These are phyloP conservation scores for Gentiana straminea DNA, from an alignment of 257 asterid species.

Conservation along the genomic window DNA sequence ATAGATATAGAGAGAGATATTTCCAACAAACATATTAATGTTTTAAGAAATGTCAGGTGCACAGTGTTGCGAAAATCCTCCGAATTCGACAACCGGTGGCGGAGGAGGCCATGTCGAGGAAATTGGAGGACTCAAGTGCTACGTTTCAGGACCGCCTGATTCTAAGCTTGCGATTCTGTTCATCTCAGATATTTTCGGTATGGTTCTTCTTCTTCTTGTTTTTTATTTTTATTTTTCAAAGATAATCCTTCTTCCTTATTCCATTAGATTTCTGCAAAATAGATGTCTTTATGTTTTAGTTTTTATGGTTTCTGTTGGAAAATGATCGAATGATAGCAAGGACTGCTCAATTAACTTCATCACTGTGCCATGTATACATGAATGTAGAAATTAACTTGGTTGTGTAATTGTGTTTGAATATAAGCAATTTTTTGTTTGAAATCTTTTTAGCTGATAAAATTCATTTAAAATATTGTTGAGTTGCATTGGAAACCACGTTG, in stretches of 20 bases:
- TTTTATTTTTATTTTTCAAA: not conserved
- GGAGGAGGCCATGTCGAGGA: constrained; percentile 37
- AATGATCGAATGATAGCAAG: not conserved
- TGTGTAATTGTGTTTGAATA: too few relatives aligned
- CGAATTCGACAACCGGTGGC: constrained; percentile 16
- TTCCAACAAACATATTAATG: too few relatives aligned
- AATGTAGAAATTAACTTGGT: too few relatives aligned
- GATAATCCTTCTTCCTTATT: not conserved
- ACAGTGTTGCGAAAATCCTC: constrained; percentile 49
- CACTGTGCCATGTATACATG: too few relatives aligned
- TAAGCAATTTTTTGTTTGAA: too few relatives aligned
- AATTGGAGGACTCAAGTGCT: constrained; percentile 37
- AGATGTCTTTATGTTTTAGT: not conserved
- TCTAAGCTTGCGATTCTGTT: constrained; percentile 32
- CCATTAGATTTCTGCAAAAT: not conserved
- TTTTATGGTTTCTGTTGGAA: not conserved
- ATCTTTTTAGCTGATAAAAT: too few relatives aligned
- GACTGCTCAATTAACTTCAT: too few relatives aligned
- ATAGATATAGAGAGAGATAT: too few relatives aligned
- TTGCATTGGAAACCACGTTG: too few relatives aligned
- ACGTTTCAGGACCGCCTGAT: constrained; percentile 33
- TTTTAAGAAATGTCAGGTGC: constrained; percentile 24
- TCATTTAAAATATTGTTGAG: too few relatives aligned
- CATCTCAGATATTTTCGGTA: constrained; percentile 52
- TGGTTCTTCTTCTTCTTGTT: not conserved